Base-by-base conservation (phyloP, 306 rosid genomes). In the Citrullus amarus region DNA sequence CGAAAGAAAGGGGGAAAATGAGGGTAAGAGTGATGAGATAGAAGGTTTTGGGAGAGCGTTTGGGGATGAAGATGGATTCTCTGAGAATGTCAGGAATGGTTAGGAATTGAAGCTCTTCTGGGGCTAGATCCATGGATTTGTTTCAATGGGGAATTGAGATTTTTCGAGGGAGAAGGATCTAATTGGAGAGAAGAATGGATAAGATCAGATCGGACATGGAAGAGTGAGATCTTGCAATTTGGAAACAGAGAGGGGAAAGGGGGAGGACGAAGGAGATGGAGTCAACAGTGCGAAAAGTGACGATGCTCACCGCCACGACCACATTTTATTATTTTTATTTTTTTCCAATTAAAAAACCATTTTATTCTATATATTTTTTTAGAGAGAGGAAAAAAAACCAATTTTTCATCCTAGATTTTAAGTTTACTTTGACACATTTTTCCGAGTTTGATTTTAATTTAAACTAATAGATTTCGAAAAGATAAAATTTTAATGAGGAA, bases 1-100 rank as follows among this genome's bases (percentile, higher is more conserved):
- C 99, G 22, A 95, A 95, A 1, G 97, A 91, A 28, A 95, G 97
- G 14, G 99, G 99, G 61, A 95, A 92, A 34, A 95, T 83, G 7
- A 95, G 86, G 84, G 93, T 85, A 3, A 95, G 79, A 55, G 96
- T 92, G 16, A 95, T 82, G 17, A 92, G 92, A 85, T 90, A 92
- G 88, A 95, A 95, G 44, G 99, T 92, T 39, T 83, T 92, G 0
- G 98, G 97, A 0, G 96, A 95, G 7, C 82, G 86, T 53, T 88
- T 95, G 1, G 98, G 99, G 82, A 95, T 91, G 59, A 97, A 79
- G 57, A 79, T 87, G 13, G 99, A 86, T 88, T 95, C 99, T 76
- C 87, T 59, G 5, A 95, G 44, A 59, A 95, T 91, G 32, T 85
- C 90, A 0, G 87, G 78, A 39, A 95, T 85, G 54, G 43, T 76